Percentiles rank a stretch among this genome's conserved stretches.
Evolutionary conservation across 2,329 filamentous ascomycete genomes (phyloP).

Genomic region (Pseudocercospora fijiensis): DNA sequence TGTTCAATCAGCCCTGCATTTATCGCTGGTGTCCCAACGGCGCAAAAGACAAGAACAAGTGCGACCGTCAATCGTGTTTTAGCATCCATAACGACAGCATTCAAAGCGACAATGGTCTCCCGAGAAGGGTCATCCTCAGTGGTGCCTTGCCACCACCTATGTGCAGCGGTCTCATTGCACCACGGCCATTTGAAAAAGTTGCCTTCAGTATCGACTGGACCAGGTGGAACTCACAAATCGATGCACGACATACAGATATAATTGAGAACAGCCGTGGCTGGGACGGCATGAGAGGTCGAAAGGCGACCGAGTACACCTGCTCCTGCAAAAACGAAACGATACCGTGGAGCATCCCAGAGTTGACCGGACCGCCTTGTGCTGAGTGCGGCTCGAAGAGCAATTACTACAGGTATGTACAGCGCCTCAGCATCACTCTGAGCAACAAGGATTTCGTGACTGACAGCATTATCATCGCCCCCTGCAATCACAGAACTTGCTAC

Average conservation of each 20-base stretch:
- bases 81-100: background rate
- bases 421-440: background rate
- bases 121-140: background rate
- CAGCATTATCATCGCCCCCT: background rate
- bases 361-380: background rate
- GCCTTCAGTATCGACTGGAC: background rate
- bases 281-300: background rate
- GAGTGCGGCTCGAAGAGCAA: background rate
- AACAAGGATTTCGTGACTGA: background rate
- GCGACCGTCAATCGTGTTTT: background rate
- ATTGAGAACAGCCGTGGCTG: background rate
- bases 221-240: background rate
- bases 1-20: conserved; percentile 13
- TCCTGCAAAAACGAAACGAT: background rate
- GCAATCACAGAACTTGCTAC: conserved; percentile 9
- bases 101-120: background rate
- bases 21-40: conserved; percentile 2
- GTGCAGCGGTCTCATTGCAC: background rate
- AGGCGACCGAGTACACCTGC: background rate
- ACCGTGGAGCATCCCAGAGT: too few species aligned
- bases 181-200: background rate
- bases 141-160: background rate
- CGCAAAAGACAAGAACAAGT: background rate
- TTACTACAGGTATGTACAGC: background rate
- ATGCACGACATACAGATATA: background rate